Conservation (phyloP, 306 rosid species). For the Chamaecrista fasciculata region DNA sequence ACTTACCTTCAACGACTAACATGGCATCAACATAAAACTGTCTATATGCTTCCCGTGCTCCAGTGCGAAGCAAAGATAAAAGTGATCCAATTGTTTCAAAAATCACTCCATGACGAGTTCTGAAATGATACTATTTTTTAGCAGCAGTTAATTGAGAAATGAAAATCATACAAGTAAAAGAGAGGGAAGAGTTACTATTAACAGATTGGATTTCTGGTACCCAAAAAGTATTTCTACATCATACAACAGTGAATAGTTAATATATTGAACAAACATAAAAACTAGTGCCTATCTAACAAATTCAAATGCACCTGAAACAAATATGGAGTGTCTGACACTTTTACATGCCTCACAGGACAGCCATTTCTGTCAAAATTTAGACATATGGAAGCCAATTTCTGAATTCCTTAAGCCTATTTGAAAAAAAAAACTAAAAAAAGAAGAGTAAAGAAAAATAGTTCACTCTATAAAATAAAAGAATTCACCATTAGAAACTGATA, state of each 20-base stretch:
- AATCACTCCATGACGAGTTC: conserved; percentile 68
- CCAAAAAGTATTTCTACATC: neutral
- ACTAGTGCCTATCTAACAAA: neutral
- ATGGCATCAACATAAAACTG: conserved; percentile 70
- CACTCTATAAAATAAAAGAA: neutral
- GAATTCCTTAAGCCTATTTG: neutral
- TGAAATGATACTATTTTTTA: conserved; percentile 30
- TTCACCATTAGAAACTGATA: neutral
- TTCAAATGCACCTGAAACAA: neutral
- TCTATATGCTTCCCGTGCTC: conserved; percentile 63
- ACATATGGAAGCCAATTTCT: neutral
- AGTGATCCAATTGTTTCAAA: conserved; percentile 73
- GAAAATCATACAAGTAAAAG: neutral
- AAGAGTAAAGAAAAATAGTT: too few relatives aligned
- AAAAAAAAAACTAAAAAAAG: too few relatives aligned
- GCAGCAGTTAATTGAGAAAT: neutral
- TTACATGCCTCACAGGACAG: neutral
- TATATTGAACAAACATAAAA: neutral
- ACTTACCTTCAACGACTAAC: conserved; percentile 66
- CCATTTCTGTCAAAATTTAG: neutral
- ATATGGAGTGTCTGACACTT: neutral
- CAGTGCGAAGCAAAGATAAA: conserved; percentile 74
- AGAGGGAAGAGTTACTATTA: neutral
- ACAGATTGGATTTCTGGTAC: neutral
- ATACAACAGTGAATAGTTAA: neutral